These are phyloP conservation scores for Boletus edulis DNA, from an alignment of 768 basidiomycete genomes.

Conservation along the genomic window DNA sequence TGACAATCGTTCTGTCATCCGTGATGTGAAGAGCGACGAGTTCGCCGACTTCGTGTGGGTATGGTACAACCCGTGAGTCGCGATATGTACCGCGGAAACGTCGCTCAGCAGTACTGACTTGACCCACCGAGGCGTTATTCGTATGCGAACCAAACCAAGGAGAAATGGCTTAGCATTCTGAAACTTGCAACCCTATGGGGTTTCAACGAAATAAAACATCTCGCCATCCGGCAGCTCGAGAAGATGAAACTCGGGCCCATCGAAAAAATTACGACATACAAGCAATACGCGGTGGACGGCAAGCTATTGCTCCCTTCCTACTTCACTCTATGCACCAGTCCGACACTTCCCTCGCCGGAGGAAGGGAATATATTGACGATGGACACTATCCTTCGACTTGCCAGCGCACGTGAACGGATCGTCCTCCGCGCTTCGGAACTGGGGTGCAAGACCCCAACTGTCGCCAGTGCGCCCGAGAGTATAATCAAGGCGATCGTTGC, in stretches of 20 bases:
- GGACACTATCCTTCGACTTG: slow-evolving; percentile 52
- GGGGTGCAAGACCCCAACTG: slow-evolving; percentile 28
- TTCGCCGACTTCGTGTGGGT: slow-evolving; percentile 53
- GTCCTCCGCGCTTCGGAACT: slow-evolving; percentile 33
- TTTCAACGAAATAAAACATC: slow-evolving; percentile 49
- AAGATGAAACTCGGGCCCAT: slow-evolving; percentile 44
- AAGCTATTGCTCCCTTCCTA: slow-evolving; percentile 52
- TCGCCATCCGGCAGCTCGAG: slow-evolving; percentile 56
- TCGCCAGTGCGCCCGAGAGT: slow-evolving; percentile 25
- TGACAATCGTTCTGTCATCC: slow-evolving; percentile 5
- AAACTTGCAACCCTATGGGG: slow-evolving; percentile 52
- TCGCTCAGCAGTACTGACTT: not conserved
- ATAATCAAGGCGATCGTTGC: slow-evolving; percentile 28
- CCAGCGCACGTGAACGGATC: slow-evolving; percentile 48
- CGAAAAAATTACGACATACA: slow-evolving; percentile 57
- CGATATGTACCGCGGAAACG: no score
- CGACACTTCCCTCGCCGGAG: slow-evolving; percentile 46
- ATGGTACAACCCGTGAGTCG: slow-evolving; percentile 44
- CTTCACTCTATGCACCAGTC: slow-evolving; percentile 47
- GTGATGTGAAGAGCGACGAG: slow-evolving; percentile 33
- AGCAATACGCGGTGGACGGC: slow-evolving; percentile 46
- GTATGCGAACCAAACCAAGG: slow-evolving; percentile 46
- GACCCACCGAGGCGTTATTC: slow-evolving; percentile 46
- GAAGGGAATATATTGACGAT: slow-evolving; percentile 60
- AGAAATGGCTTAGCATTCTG: slow-evolving; percentile 56